These are phyloP conservation scores for Fraxinus baroniana DNA, from an alignment of 305 asterid species.

Conservation along the genomic window DNA sequence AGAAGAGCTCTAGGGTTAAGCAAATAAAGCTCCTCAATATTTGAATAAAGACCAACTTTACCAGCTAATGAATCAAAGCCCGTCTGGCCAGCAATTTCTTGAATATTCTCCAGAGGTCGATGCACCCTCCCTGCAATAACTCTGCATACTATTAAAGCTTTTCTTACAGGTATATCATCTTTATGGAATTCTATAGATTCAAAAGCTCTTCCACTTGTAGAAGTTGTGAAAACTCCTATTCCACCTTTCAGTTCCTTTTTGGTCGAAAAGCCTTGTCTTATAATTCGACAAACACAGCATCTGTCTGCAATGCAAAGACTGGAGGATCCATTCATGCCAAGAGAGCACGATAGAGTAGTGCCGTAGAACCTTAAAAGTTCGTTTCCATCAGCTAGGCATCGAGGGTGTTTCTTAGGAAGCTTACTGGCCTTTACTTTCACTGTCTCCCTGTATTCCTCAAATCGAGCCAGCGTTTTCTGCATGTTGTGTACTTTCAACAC, in stretches of 20 bases:
- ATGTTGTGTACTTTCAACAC: constrained; percentile 78
- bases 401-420: constrained; percentile 84
- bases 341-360: constrained; percentile 66
- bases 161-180: constrained; percentile 40
- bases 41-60: constrained; percentile 78
- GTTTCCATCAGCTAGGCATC: constrained; percentile 89
- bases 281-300: constrained; percentile 77
- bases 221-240: constrained; percentile 83
- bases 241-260: constrained; percentile 62
- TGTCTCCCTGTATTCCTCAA: constrained; percentile 75
- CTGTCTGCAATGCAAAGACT: constrained; percentile 68
- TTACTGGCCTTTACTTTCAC: constrained; percentile 73
- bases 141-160: constrained; percentile 78
- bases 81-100: constrained; percentile 64
- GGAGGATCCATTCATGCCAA: constrained; percentile 68
- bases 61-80: constrained; percentile 90
- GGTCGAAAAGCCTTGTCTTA: constrained; percentile 62
- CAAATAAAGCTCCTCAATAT: constrained; percentile 88
- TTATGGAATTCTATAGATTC: constrained; percentile 48
- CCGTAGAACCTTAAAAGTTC: constrained; percentile 84
- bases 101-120: constrained; percentile 72
- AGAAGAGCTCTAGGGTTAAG: constrained; percentile 75
- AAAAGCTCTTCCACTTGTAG: constrained; percentile 75
- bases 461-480: constrained; percentile 70
- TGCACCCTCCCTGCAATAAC: constrained; percentile 91